phyloP scores from a whole-genome alignment of 2,329 filamentous ascomycete species.

The Akanthomyces lecanii region DNA sequence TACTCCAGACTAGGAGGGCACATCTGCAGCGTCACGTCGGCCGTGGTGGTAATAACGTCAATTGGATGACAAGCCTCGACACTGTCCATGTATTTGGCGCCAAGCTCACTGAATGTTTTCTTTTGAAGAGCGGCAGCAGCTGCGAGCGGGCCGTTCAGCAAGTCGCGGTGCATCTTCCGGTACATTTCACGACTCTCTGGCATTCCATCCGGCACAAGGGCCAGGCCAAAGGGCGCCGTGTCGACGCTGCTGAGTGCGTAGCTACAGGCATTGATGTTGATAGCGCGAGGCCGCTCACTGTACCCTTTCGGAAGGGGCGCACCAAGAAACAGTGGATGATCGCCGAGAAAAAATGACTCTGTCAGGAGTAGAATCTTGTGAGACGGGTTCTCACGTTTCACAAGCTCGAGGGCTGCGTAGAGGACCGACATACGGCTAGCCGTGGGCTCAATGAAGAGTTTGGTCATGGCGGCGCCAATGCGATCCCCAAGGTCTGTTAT shows the following conservation, averaged over 20 bases:
- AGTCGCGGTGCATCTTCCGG: conserved; percentile 20
- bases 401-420: conserved; percentile 28
- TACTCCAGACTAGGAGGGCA: conserved; percentile 39
- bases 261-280: conserved; percentile 38
- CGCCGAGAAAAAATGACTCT: conserved; percentile 37
- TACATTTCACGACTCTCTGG: conserved; percentile 35
- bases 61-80: conserved; percentile 27
- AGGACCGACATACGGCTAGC: conserved; percentile 24
- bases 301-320: conserved; percentile 36
- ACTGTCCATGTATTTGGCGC: conserved; percentile 22
- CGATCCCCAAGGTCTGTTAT: conserved; percentile 20
- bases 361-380: conserved; percentile 40
- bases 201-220: conserved; percentile 35
- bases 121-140: neutral
- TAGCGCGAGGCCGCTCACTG: conserved; percentile 29
- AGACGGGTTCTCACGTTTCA: conserved; percentile 29
- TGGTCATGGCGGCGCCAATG: conserved; percentile 4
- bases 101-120: neutral
- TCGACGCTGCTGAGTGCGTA: conserved; percentile 35
- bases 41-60: conserved; percentile 25
- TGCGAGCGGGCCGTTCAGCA: neutral
- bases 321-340: conserved; percentile 35
- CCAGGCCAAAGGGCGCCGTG: conserved; percentile 35
- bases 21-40: conserved; percentile 35
- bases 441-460: conserved; percentile 31